A percentile compares a stretch with the other conserved stretches of the same genome.
Evolutionary conservation across 495 filamentous ascomycete species (phyloP).

Genomic region (Polyplosphaeria fusca): DNA sequence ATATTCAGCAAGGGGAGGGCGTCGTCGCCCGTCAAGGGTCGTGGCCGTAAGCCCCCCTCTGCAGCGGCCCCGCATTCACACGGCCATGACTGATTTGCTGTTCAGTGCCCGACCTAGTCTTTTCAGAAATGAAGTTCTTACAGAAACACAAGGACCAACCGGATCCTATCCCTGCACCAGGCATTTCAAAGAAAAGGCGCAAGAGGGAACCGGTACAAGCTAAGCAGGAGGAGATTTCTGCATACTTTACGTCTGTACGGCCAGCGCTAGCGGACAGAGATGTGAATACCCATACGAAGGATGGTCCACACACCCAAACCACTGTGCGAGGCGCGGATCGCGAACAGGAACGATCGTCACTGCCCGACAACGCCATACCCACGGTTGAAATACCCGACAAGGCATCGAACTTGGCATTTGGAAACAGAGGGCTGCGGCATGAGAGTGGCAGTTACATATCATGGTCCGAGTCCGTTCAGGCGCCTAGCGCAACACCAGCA

Average conservation of each 20-base stretch:
- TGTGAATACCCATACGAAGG: constrained; percentile 34
- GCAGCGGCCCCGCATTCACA: constrained; percentile 17
- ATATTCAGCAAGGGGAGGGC: constrained; percentile 70
- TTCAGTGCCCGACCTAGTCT: constrained; percentile 62
- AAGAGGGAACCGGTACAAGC: constrained; percentile 35
- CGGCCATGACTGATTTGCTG: constrained; percentile 15
- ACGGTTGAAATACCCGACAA: constrained; percentile 39
- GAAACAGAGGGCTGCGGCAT: constrained; percentile 30
- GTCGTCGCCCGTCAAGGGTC: constrained; percentile 55
- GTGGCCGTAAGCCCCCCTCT: constrained; percentile 43
- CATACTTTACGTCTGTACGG: constrained; percentile 40
- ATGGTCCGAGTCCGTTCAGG: constrained; percentile 38
- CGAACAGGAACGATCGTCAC: constrained; percentile 10
- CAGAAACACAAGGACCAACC: constrained; percentile 39
- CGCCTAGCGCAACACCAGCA: constrained; percentile 11
- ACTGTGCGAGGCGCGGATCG: constrained; percentile 5
- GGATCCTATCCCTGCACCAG: constrained; percentile 23
- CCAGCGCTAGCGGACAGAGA: constrained; percentile 32
- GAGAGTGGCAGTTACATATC: constrained; percentile 33
- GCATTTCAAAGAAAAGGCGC: constrained; percentile 24
- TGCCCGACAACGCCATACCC: constrained; percentile 24
- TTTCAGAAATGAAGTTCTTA: constrained; percentile 67
- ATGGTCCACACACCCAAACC: not conserved
- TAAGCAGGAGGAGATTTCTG: constrained; percentile 41
- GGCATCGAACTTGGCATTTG: constrained; percentile 37